Percentiles rank a stretch among this genome's conserved stretches.
These are phyloP conservation scores for Backusella australiensis DNA, from an alignment of 192 early-diverging fungal species.

Conservation along the genomic window DNA sequence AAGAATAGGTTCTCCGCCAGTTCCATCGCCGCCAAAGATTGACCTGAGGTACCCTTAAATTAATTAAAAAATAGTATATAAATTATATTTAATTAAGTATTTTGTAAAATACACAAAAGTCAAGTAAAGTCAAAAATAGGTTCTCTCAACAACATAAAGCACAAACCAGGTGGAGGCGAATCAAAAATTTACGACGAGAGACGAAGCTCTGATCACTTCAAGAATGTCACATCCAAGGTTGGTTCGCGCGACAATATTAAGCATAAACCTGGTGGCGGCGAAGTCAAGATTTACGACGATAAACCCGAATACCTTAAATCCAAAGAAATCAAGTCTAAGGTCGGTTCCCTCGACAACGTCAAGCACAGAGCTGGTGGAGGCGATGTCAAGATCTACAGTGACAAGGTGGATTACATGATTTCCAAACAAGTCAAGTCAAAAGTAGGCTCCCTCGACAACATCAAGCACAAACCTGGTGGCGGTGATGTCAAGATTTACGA, in stretches of 20 bases:
- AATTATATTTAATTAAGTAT: neutral
- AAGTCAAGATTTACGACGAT: too few relatives aligned
- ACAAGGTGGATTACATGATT: neutral
- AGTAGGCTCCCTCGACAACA: neutral
- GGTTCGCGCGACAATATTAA: too few relatives aligned
- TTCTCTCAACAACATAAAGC: neutral
- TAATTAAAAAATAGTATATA: neutral
- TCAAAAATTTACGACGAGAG: too few relatives aligned
- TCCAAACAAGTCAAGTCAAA: neutral
- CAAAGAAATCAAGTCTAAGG: too few relatives aligned
- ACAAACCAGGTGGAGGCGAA: neutral
- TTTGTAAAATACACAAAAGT: neutral
- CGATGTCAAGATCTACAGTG: conserved; percentile 4
- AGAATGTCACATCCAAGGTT: too few relatives aligned
- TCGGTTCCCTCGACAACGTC: neutral
- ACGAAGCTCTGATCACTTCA: too few relatives aligned
- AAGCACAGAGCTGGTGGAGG: neutral
- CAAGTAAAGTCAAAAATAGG: conserved; percentile 15
- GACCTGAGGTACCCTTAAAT: neutral
- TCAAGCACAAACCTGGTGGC: conserved; percentile 14
- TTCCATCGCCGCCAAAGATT: neutral
- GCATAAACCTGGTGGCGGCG: too few relatives aligned
- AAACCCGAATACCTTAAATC: too few relatives aligned
- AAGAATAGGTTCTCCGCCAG: neutral
- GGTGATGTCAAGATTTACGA: neutral